Evolutionary conservation across 805 yeast species (phyloP).

Genomic region (Pichia eremophila): DNA sequence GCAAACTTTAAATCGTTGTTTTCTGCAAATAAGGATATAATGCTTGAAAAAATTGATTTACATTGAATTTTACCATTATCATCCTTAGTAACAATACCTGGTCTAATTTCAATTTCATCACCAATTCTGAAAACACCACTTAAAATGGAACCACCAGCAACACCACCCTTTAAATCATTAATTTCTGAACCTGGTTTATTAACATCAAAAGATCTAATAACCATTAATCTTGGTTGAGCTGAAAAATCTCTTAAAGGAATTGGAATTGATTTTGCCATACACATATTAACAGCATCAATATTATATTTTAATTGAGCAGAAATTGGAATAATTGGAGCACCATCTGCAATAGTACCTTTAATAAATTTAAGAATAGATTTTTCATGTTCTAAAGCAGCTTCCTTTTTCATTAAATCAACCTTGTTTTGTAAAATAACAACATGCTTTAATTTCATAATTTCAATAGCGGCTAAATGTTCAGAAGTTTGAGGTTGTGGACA

Average conservation of each 20-base stretch:
- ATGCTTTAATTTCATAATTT: conserved; percentile 96
- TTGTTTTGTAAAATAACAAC: conserved; percentile 94
- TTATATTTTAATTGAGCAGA: conserved; percentile 98
- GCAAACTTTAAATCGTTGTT: conserved; percentile 97
- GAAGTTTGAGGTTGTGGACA: conserved; percentile 99
- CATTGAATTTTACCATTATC: conserved; percentile 83
- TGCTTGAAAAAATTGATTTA: conserved; percentile 89
- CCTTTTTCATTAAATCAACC: conserved; percentile 98
- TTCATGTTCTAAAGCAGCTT: conserved; percentile 91
- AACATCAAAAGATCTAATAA: conserved; percentile 96
- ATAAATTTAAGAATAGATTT: conserved; percentile 86
- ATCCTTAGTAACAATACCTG: conserved; percentile 97
- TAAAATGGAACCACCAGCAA: conserved; percentile 97
- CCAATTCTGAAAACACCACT: conserved; percentile 96
- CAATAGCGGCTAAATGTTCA: conserved; percentile 98
- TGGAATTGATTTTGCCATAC: conserved; percentile 90
- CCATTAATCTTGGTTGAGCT: conserved; percentile 91
- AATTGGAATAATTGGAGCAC: conserved; percentile 97
- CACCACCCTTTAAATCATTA: conserved; percentile 97
- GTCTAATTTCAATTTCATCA: conserved; percentile 97
- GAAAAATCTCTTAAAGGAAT: conserved; percentile 93
- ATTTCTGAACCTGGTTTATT: conserved; percentile 98
- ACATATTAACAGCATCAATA: conserved; percentile 96
- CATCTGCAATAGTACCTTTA: conserved; percentile 97
- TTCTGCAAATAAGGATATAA: conserved; percentile 92